A percentile compares a stretch with the other conserved stretches of the same genome.
These are phyloP conservation scores for Rhizopogon salebrosus DNA, from an alignment of 768 basidiomycete species.

Conservation along the genomic window DNA sequence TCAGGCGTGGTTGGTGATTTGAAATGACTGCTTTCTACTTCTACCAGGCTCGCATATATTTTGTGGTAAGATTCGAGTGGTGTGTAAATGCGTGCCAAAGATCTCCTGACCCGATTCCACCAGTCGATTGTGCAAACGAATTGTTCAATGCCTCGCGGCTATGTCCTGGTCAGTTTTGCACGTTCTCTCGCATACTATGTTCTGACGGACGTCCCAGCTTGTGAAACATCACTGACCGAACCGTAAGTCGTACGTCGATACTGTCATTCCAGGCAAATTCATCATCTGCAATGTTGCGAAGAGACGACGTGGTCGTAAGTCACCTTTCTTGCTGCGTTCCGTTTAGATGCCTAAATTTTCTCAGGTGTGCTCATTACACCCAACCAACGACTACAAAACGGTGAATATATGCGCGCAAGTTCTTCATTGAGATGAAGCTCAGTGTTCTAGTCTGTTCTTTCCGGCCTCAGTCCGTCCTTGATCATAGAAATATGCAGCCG, in stretches of 20 bases:
- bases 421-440: constrained; percentile 1
- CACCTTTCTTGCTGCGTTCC: background rate
- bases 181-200: background rate
- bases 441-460: constrained; percentile 66
- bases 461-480: constrained; percentile 68
- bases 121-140: constrained; percentile 84
- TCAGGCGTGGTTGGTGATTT: background rate
- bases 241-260: constrained; percentile 45
- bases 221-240: constrained; percentile 74
- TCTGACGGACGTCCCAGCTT: constrained; percentile 43
- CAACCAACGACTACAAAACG: constrained; percentile 89
- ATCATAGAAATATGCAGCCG: constrained; percentile 82
- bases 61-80: constrained; percentile 45
- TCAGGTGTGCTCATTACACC: constrained; percentile 77
- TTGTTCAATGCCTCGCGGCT: constrained; percentile 71
- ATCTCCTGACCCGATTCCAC: background rate
- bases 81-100: background rate
- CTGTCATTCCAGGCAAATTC: constrained; percentile 2
- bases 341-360: constrained; percentile 1
- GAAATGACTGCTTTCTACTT: constrained; percentile 2
- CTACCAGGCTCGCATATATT: constrained; percentile 79
- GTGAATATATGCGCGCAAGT: constrained; percentile 41
- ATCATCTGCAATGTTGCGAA: constrained; percentile 12
- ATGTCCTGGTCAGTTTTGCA: constrained; percentile 58
- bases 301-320: constrained; percentile 61